Evolutionary conservation across 106 monocot species (phyloP).

Genomic region (Platanthera guangdongensis): DNA sequence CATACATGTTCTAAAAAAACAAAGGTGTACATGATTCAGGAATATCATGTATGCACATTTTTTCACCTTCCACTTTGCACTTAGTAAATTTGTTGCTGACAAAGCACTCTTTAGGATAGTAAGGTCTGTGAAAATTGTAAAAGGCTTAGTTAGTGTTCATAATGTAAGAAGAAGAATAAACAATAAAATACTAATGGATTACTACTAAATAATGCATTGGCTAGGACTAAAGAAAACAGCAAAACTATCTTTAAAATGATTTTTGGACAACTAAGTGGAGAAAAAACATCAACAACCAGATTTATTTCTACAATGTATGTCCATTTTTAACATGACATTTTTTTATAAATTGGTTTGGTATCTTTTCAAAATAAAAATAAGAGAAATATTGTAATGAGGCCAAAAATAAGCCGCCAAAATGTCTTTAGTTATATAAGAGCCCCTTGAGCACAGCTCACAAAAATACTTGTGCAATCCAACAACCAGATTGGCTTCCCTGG

Average conservation of each 20-base stretch:
- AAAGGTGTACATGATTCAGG: not conserved
- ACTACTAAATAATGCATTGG: not conserved
- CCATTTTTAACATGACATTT: not conserved
- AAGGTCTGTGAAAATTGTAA: constrained; percentile 38
- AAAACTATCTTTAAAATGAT: not conserved
- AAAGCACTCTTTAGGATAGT: constrained; percentile 63
- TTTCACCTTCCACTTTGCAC: constrained; percentile 86
- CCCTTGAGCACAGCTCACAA: not conserved
- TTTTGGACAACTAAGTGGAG: not conserved
- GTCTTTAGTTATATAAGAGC: too few species aligned
- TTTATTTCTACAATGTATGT: not conserved
- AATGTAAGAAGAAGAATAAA: not conserved
- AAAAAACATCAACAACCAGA: not conserved
- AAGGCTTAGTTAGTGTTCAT: not conserved
- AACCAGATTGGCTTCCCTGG: not conserved
- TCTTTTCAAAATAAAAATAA: not conserved
- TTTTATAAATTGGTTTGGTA: not conserved
- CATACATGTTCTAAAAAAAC: not conserved
- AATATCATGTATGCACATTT: constrained; percentile 12
- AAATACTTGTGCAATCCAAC: not conserved
- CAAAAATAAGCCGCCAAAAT: not conserved
- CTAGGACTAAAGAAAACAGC: not conserved
- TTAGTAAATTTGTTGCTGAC: constrained; percentile 31
- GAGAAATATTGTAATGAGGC: not conserved
- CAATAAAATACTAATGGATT: not conserved